Evolutionary conservation across 2,329 filamentous ascomycete genomes (phyloP), one percentile per base, ranked within the genome.

Genomic region (Domatiomyces globalis): DNA sequence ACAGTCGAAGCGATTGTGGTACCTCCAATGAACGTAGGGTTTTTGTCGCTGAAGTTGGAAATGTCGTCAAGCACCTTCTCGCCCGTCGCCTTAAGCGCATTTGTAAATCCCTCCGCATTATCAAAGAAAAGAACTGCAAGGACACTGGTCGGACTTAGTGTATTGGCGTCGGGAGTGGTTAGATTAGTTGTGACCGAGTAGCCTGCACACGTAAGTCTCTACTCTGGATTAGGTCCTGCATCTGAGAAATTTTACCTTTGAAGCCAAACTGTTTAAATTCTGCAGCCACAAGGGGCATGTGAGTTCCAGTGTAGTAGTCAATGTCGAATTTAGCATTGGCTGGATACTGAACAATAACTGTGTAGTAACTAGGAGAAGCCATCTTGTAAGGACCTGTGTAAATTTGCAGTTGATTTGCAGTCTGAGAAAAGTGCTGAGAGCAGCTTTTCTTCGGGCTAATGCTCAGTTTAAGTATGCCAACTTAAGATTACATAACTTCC

Each of bases 261-360:
- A 76, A 61, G 43, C 73, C 73, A 48, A 63, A 57, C 1, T 60
- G 53, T 0, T 50, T 54, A 72, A 72, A 75, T 22, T 58, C 54
- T 46, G 67, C 63, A 25, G 60, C 53, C 15, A 69, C 69, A 2
- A 76, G 61, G 1, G 69, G 66, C 68, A 76, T 72, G 65, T 76
- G 73, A 18, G 55, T 67, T 2, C 58, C 50, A 39, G 74, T 59
- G 60, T 75, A 77, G 67, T 76, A 76, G 33, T 72, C 65, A 56
- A 73, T 63, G 63, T 76, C 62, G 64, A 76, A 76, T 9, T 56
- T 68, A n/a, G 59, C 52, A 54, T 63, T 64, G 46, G 63, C 61
- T 3, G 72, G 70, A 60, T 75, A 76, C 43, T 70, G 45, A 22
- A 60, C 56, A 4, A 50, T 42, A 7, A 43, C 50, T 10, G 33